These are phyloP conservation scores for Laetiporus sulphureus DNA, from an alignment of 1,284 basidiomycete species.

Conservation along the genomic window DNA sequence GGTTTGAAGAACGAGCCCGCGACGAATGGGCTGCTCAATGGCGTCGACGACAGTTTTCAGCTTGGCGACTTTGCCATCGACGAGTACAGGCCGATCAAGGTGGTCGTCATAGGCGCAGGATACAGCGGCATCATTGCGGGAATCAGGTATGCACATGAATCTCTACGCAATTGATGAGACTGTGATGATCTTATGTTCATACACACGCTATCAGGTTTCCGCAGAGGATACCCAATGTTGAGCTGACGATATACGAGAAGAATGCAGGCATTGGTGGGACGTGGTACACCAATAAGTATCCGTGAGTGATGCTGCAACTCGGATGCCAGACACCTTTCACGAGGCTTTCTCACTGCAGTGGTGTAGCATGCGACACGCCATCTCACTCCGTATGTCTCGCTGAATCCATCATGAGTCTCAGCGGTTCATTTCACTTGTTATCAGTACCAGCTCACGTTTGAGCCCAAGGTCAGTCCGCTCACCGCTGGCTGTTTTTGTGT, in stretches of 20 bases:
- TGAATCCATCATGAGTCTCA: not conserved
- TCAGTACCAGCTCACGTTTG: constrained; percentile 56
- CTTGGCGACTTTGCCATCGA: constrained; percentile 34
- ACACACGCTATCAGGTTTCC: constrained; percentile 32
- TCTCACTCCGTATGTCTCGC: constrained; percentile 2
- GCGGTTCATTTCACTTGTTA: no score
- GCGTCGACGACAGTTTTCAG: not conserved
- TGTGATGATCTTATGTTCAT: not conserved
- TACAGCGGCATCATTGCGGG: constrained; percentile 51
- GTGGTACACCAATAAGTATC: constrained; percentile 41
- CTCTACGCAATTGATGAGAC: no score
- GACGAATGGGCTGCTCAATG: no score
- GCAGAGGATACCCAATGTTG: constrained; percentile 46
- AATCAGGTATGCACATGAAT: constrained; percentile 40
- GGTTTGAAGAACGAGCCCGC: no score
- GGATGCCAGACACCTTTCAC: not conserved
- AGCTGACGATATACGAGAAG: constrained; percentile 56
- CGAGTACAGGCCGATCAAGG: constrained; percentile 41
- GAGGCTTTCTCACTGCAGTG: not conserved
- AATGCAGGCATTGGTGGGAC: constrained; percentile 53
- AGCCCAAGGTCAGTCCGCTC: constrained; percentile 35
- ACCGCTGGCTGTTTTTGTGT: not conserved
- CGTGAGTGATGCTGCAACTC: no score
- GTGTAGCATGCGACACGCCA: constrained; percentile 8
- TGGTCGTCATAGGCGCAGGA: constrained; percentile 47